phyloP scores from a whole-genome alignment of 805 yeast genomes.

The Teunomyces barrocoloradensis region DNA sequence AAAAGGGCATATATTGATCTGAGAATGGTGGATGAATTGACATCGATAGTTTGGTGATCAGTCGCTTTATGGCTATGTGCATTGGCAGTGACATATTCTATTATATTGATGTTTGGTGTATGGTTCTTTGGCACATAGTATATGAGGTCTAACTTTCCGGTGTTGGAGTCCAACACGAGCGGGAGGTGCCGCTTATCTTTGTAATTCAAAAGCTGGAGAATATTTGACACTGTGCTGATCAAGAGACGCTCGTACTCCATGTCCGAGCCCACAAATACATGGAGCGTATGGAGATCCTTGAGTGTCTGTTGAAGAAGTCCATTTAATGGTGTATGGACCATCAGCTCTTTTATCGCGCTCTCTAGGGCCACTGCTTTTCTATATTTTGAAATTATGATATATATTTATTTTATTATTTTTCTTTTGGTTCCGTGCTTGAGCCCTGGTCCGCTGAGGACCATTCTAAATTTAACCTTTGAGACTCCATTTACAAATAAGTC shows the following conservation, averaged over 20 bases:
- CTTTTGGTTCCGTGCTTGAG: not conserved
- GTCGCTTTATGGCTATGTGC: not conserved
- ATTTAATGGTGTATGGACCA: constrained; percentile 9
- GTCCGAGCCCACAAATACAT: constrained; percentile 7
- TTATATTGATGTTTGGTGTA: constrained; percentile 1
- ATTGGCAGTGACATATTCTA: not conserved
- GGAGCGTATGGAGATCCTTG: constrained; percentile 16
- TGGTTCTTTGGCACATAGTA: constrained; percentile 1
- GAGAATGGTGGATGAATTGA: constrained; percentile 5
- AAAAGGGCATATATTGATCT: constrained; percentile 1
- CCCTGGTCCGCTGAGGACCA: not conserved
- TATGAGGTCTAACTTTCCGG: not conserved
- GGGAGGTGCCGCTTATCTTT: constrained; percentile 11
- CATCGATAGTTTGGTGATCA: not conserved
- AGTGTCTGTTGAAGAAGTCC: constrained; percentile 17
- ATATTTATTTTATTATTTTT: too few relatives aligned
- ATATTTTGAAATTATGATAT: not conserved
- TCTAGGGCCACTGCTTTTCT: not conserved
- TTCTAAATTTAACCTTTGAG: not conserved
- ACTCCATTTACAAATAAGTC: not conserved
- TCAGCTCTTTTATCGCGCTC: not conserved
- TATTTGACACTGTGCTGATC: constrained; percentile 11
- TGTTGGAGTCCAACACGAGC: constrained; percentile 4
- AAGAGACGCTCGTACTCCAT: constrained; percentile 14
- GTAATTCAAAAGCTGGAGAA: constrained; percentile 16